Conservation (phyloP, 305 asterid species). For the Fraxinus baroniana region DNA sequence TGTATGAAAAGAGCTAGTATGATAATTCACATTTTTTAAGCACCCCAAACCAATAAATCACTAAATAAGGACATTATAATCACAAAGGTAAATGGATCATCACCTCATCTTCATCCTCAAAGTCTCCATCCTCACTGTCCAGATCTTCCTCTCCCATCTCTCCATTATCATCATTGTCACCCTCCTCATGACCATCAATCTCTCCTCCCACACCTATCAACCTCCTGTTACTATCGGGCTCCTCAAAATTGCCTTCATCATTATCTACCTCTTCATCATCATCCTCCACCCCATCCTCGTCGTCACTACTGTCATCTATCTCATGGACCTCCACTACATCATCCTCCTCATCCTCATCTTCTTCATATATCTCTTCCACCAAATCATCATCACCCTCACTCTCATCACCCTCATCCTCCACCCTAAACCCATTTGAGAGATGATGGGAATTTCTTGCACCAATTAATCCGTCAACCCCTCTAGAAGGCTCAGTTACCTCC, state of each 20-base stretch:
- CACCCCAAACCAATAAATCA: not conserved
- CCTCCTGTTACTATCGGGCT: slow-evolving; percentile 61
- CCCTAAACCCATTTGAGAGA: slow-evolving; percentile 63
- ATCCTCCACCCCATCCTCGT: slow-evolving; percentile 52
- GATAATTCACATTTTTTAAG: not conserved
- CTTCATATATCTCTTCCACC: slow-evolving; percentile 62
- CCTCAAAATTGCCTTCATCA: slow-evolving; percentile 55
- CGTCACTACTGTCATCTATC: slow-evolving; percentile 50
- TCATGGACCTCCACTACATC: slow-evolving; percentile 66
- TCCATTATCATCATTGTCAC: slow-evolving; percentile 76
- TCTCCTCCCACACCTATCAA: slow-evolving; percentile 70
- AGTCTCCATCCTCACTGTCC: slow-evolving; percentile 58
- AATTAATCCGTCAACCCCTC: slow-evolving; percentile 41
- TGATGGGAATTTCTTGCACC: slow-evolving; percentile 35
- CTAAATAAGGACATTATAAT: not conserved
- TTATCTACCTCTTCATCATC: slow-evolving; percentile 77
- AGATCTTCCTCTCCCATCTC: slow-evolving; percentile 84
- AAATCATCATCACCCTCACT: slow-evolving; percentile 67
- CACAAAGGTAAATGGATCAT: slow-evolving; percentile 17
- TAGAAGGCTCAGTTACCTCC: slow-evolving; percentile 67
- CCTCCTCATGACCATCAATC: slow-evolving; percentile 95
- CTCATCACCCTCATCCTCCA: slow-evolving; percentile 38
- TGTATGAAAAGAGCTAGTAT: not conserved
- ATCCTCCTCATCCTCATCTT: slow-evolving; percentile 31
- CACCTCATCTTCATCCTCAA: slow-evolving; percentile 71